Evolutionary conservation across 192 early-diverging fungal species (phyloP), one percentile per base, ranked within the genome.

Genomic region (Coemansia sp.): DNA sequence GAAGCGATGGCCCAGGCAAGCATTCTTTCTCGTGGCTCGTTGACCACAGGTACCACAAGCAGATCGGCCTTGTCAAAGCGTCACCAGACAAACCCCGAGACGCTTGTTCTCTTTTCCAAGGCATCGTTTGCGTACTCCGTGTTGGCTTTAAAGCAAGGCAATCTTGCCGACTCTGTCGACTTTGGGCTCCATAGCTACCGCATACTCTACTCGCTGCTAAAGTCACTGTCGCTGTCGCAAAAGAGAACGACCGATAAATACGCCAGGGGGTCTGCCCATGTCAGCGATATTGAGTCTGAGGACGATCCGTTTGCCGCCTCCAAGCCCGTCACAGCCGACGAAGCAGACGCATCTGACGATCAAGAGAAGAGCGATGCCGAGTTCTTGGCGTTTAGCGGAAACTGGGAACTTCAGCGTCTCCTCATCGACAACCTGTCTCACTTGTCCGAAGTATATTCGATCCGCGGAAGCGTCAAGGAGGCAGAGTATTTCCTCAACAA

Each of bases 361-460:
- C 70, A 58, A 9, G 50, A 49, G 2, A 56, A 65, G 59, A 52
- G 33, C 54, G 67, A 76, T 42, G 40, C 64, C 19, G 59, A 69
- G 50, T 71, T 60, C 62, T 22, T 74, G 8, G 70, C 63, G 6
- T 76, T 70, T 34, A 63, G 59, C 22, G 69, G 67, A 22, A 76
- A 74, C 59, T 82, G 74, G 79, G 67, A 67, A 49, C 62, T 76
- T 6, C 74, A 82, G 74, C 74, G 79, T 9, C 54, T 76, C 45
- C 33, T 76, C 40, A 54, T 76, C 19, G 74, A 74, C 34, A 69
- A 61, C 15, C 42, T 76, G 62, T 67, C 49, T 0, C 65, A 82
- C 36, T 33, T 82, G 61, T 52, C 69, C 6, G 64, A 76, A 17
- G 42, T 82, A 13, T 70, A 67, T 40, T 73, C 73, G 42, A 22